Base-by-base conservation (phyloP, 2,329 filamentous ascomycete species). In the Trichoderma hamatum region DNA sequence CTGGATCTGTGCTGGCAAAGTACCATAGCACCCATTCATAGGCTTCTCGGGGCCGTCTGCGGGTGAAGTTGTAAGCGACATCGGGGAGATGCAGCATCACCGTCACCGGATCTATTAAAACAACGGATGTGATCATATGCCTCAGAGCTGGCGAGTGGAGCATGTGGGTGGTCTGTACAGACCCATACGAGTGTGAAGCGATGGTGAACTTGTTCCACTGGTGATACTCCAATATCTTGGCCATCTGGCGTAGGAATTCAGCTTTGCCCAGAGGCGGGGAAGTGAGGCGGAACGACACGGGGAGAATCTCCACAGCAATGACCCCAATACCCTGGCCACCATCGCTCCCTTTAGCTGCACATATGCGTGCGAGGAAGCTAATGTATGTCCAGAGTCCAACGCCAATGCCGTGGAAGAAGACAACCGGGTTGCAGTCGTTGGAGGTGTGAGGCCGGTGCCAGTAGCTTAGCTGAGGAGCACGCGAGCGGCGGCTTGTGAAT, bases 331-430 rank as follows among this genome's bases (percentile, higher is more conserved):
- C 79, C 13, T 82, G 83, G 13, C 82, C 83, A 0, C 73, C 68
- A 1, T 71, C 72, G 3, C 73, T 71, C 5, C 70, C 72, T 1
- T 72, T 74, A n/a, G 75, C 73, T 4, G 74, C 70, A 71, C 83
- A 82, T 49, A 92, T 77, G 61, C 85, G 83, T 39, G 78, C 75
- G 1, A 92, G 79, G 73, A 90, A 90, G 19, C 79, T 76, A 14
- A 84, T 80, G 72, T 92, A 91, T 0, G 89, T 85, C 75, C 86
- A 86, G 2, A 92, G 82, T 0, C 90, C 90, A 69, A 92, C 83
- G 52, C 90, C 89, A 60, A 92, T 91, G 19, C 90, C 90, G 72
- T 92, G 90, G 59, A 92, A 82, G 78, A 92, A 92, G 4, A 93
- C 78, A 9, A 92, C 78, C 0, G 90, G 90, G 0, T 86, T 78